Percentiles rank a stretch among this genome's conserved stretches.
Evolutionary conservation across 139 green algal genomes (phyloP).

Genomic region (Chlamydomonas sp.): DNA sequence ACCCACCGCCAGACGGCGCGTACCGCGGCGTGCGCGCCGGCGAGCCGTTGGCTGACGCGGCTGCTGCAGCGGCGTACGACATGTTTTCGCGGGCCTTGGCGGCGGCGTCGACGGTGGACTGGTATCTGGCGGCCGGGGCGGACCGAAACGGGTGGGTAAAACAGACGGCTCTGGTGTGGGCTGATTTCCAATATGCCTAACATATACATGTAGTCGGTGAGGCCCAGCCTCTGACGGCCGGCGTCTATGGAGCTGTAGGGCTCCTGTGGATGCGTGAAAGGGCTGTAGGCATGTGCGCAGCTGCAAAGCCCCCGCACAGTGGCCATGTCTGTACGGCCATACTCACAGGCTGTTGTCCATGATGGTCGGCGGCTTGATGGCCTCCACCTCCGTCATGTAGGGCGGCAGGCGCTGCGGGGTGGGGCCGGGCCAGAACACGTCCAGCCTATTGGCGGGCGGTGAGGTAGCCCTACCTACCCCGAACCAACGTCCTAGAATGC

Average conservation of each 20-base stretch:
- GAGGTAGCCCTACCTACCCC: too few species aligned
- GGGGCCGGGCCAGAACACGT: background rate
- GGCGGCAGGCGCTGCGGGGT: background rate
- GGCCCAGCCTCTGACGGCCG: too few species aligned
- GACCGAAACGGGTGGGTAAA: background rate
- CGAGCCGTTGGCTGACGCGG: background rate
- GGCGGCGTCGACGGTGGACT: constrained; percentile 5
- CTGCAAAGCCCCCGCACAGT: background rate
- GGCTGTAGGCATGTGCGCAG: too few species aligned
- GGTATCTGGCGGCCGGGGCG: constrained; percentile 6
- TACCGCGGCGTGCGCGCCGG: background rate
- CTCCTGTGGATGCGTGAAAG: background rate
- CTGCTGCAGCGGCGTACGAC: background rate
- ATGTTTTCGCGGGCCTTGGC: background rate
- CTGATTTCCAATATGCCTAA: too few species aligned
- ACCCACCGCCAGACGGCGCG: too few species aligned
- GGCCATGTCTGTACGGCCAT: background rate
- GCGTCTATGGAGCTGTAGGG: background rate
- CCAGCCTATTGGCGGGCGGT: background rate
- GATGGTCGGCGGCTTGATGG: background rate
- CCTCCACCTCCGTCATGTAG: background rate
- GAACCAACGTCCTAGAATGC: too few species aligned
- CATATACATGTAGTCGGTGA: background rate
- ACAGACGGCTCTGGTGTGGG: background rate
- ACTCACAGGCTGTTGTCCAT: constrained; percentile 24